Evolutionary conservation across 768 basidiomycete genomes (phyloP), one percentile per base, ranked within the genome.

Genomic region (Hydnum rufescens): DNA sequence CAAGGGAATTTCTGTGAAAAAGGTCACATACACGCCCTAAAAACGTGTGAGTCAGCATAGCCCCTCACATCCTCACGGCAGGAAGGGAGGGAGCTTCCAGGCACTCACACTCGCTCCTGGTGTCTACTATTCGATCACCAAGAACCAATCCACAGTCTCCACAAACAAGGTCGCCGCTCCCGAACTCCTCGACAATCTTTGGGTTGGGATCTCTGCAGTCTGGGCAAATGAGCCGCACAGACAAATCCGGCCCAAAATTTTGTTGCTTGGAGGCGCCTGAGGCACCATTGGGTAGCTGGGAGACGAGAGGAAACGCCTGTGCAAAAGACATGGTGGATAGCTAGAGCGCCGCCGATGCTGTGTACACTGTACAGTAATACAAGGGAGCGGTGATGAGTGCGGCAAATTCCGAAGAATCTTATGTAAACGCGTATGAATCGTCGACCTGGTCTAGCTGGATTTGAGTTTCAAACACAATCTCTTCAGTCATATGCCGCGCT

Each of bases 111-210:
- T 99, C 95, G 68, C 87, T 90, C 65, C 93, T 73, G 32, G 95
- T 97, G 67, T 99, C 95, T 29, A 97, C 92, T 51, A 99, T 79
- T 59, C 89, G 76, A 65, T 97, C 95, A 60, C 93, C 93, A 57
- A 97, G 70, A 59, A 99, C 90, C 59, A 96, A 72, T 54, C 92
- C 89, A 72, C 89, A 93, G 57, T 75, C 75, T 62, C 82, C 82
- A 70, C 92, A 89, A 59, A 97, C 95, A 63, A 97, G 78, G 68
- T 99, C 95, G 61, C 95, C 95, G 59, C 85, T 84, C 62, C 87
- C 85, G 68, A 93, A 97, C 70, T 97, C 89, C 71, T 99, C 95
- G 61, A 90, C 76, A 63, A 99, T 92, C 58, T 90, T 80, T 13
- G 90, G 89, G 61, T 85, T 84, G 53, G 87, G 85, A 62, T 87